Percentiles rank a stretch among this genome's conserved stretches.
phyloP scores from a whole-genome alignment of 352 stramenopile species.

The Pythium grandisporangium region DNA sequence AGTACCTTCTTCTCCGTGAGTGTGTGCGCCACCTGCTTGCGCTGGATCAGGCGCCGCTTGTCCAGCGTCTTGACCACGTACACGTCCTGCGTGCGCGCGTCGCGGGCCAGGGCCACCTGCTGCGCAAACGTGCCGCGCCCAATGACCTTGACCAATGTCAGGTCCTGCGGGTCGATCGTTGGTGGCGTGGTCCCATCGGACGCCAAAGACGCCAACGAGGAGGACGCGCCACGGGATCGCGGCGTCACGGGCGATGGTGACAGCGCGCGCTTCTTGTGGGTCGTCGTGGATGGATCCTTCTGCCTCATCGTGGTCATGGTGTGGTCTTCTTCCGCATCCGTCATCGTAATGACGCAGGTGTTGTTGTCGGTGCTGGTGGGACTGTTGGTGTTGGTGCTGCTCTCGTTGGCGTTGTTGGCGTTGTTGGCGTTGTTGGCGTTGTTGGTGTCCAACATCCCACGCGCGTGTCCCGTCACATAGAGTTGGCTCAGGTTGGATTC shows the following conservation, averaged over 20 bases:
- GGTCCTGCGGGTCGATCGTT: constrained; percentile 46
- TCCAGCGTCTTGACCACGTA: constrained; percentile 79
- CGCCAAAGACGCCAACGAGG: background rate
- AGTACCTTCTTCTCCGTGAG: constrained; percentile 75
- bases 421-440: background rate
- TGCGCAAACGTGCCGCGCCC: constrained; percentile 75
- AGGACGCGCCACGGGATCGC: background rate
- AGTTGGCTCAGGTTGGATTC: too few species aligned
- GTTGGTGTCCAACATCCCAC: too few species aligned
- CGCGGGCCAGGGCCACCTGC: constrained; percentile 64
- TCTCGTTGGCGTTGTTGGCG: constrained; percentile 1
- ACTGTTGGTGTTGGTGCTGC: constrained; percentile 1
- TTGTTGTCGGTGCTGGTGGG: background rate
- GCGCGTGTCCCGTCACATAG: background rate
- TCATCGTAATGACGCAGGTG: too few species aligned
- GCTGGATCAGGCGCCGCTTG: constrained; percentile 62
- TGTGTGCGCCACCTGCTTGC: constrained; percentile 75
- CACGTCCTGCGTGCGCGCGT: constrained; percentile 39
- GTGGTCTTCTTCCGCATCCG: too few species aligned
- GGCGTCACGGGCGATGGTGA: constrained; percentile 6
- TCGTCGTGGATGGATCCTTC: background rate
- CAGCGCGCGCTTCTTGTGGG: constrained; percentile 15
- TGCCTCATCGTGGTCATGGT: too few species aligned
- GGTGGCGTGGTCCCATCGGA: background rate
- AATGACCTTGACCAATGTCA: constrained; percentile 81